These are phyloP conservation scores for Tetrahymena thermophila DNA, from an alignment of 73 alveolate genomes.

Conservation along the genomic window DNA sequence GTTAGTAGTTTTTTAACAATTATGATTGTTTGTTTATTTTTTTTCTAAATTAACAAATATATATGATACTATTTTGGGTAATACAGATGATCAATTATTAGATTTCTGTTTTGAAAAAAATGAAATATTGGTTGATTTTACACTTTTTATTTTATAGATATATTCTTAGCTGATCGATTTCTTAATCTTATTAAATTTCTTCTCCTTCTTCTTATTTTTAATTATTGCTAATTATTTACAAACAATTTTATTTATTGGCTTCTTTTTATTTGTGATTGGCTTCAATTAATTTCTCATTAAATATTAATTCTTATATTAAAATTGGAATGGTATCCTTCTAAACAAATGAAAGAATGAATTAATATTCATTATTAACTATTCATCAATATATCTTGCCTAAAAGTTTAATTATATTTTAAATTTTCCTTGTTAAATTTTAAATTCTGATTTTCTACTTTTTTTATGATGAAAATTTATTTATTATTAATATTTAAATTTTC, in stretches of 20 bases:
- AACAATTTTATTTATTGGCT: neutral
- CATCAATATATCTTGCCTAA: neutral
- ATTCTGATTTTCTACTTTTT: neutral
- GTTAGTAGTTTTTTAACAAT: neutral
- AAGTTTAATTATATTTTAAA: too few species aligned
- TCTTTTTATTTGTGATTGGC: neutral
- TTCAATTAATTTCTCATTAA: neutral
- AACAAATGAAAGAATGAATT: too few species aligned
- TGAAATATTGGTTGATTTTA: neutral
- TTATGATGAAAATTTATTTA: neutral
- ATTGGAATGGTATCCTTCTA: neutral
- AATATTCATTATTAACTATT: too few species aligned
- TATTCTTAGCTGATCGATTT: neutral
- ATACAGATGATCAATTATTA: neutral
- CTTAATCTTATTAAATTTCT: neutral
- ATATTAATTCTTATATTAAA: neutral
- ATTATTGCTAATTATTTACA: neutral
- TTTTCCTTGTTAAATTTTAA: neutral
- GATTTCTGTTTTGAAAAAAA: neutral
- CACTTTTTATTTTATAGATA: neutral
- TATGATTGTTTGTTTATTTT: neutral
- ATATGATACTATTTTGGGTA: neutral
- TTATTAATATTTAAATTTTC: too few species aligned
- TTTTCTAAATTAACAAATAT: neutral
- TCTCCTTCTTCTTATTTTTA: neutral